phyloP scores from a whole-genome alignment of 2,329 filamentous ascomycete genomes.

The Botrytis byssoidea region DNA sequence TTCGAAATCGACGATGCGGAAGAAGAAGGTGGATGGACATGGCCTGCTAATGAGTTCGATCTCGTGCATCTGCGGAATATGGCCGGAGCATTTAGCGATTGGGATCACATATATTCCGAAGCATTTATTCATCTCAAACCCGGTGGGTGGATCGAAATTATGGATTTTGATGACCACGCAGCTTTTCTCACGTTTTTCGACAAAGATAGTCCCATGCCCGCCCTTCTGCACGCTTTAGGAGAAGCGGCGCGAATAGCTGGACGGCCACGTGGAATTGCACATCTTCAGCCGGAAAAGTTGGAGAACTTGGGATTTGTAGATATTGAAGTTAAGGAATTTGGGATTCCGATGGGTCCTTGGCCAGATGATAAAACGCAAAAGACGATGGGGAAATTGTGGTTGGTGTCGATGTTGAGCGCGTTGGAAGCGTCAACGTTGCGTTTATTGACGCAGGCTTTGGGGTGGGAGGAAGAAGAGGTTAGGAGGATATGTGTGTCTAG shows the following conservation, averaged over 20 bases:
- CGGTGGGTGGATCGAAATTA: slow-evolving; percentile 38
- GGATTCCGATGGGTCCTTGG: slow-evolving; percentile 40
- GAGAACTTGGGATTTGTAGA: slow-evolving; percentile 45
- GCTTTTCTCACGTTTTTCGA: slow-evolving; percentile 28
- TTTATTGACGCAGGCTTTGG: slow-evolving; percentile 31
- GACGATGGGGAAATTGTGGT: slow-evolving; percentile 33
- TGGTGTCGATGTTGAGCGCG: slow-evolving; percentile 29
- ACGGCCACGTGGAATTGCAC: slow-evolving; percentile 23
- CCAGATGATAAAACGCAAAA: slow-evolving; percentile 37
- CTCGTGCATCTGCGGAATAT: slow-evolving; percentile 60
- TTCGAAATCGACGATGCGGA: slow-evolving; percentile 63
- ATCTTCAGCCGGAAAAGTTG: slow-evolving; percentile 36
- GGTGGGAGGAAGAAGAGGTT: slow-evolving; percentile 33
- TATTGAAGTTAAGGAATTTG: slow-evolving; percentile 37
- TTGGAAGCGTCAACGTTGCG: slow-evolving; percentile 35
- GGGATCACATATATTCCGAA: slow-evolving; percentile 53
- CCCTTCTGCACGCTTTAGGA: slow-evolving; percentile 23
- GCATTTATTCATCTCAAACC: slow-evolving; percentile 43
- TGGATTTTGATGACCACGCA: slow-evolving; percentile 36
- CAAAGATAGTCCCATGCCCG: slow-evolving; percentile 21
- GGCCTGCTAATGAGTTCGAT: slow-evolving; percentile 55
- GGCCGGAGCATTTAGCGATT: slow-evolving; percentile 56
- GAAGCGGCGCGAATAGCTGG: slow-evolving; percentile 31
- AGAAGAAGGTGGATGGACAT: slow-evolving; percentile 47
- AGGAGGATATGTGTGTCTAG: slow-evolving; percentile 25